Evolutionary conservation across 1,284 basidiomycete genomes (phyloP).

Genomic region (Cutaneotrichosporon cavernicola): DNA sequence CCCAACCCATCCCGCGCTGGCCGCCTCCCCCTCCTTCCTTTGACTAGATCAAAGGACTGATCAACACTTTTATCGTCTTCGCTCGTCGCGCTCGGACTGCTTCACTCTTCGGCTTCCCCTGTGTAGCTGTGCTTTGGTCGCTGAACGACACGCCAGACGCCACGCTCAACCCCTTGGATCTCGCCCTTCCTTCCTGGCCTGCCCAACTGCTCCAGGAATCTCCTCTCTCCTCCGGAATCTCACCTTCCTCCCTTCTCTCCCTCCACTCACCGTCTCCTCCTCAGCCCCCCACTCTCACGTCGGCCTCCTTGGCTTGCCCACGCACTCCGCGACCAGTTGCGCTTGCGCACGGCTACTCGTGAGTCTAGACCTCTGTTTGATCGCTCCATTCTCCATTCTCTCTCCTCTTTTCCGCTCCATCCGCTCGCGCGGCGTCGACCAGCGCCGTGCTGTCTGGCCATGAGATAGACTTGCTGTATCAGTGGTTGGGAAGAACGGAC

Average conservation of each 20-base stretch:
- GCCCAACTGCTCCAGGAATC: too few species aligned
- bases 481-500: neutral
- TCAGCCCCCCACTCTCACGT: too few species aligned
- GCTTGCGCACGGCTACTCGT: conserved; percentile 2
- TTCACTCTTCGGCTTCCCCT: too few species aligned
- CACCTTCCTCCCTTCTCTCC: neutral
- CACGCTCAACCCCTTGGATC: too few species aligned
- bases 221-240: too few species aligned
- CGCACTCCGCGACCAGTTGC: neutral
- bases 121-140: too few species aligned
- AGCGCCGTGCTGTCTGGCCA: neutral
- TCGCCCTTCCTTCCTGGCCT: too few species aligned
- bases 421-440: neutral
- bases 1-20: neutral
- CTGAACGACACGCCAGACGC: too few species aligned
- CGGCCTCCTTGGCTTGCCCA: neutral
- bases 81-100: neutral
- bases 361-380: neutral
- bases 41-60: neutral
- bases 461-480: neutral
- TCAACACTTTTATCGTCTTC: too few species aligned
- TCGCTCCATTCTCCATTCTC: neutral
- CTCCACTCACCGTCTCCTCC: too few species aligned
- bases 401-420: neutral
- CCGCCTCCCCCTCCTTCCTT: neutral